phyloP scores from a whole-genome alignment of 129 eudicot genomes.

The Arctium minus region DNA sequence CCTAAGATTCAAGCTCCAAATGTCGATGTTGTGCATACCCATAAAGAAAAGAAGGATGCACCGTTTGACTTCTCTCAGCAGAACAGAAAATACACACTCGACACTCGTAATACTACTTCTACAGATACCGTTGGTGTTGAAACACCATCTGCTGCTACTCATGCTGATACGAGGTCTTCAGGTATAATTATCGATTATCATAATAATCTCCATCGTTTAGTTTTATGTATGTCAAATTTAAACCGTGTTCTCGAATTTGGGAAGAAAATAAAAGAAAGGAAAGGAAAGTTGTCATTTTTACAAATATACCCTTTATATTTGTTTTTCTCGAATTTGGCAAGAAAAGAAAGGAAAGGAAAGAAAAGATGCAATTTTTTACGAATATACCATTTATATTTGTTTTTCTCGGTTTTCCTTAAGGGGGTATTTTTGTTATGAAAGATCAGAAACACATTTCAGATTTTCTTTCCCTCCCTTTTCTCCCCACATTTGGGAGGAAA shows the following conservation, averaged over 20 bases:
- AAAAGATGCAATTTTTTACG: not conserved
- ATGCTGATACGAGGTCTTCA: conserved; percentile 42
- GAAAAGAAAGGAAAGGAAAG: no score
- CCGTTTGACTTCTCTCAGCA: conserved; percentile 36
- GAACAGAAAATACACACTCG: conserved; percentile 36
- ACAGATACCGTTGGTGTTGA: conserved; percentile 19
- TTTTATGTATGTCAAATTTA: not conserved
- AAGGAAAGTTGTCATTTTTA: no score
- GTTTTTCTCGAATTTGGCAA: no score
- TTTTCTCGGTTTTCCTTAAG: not conserved
- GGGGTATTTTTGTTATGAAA: not conserved
- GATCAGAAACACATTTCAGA: not conserved
- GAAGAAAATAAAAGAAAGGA: not conserved
- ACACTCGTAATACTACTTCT: conserved; percentile 26
- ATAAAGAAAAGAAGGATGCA: conserved; percentile 22
- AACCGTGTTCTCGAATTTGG: not conserved
- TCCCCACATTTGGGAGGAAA: not conserved
- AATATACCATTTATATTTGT: not conserved
- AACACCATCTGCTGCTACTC: conserved; percentile 17
- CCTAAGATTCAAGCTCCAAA: conserved; percentile 36
- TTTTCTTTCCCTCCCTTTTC: not conserved
- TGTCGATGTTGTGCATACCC: conserved; percentile 26
- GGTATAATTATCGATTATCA: conserved; percentile 23
- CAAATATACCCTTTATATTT: not conserved
- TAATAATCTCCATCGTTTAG: not conserved